Conservation (phyloP, 495 filamentous ascomycete species). For the Penicillium roqueforti region DNA sequence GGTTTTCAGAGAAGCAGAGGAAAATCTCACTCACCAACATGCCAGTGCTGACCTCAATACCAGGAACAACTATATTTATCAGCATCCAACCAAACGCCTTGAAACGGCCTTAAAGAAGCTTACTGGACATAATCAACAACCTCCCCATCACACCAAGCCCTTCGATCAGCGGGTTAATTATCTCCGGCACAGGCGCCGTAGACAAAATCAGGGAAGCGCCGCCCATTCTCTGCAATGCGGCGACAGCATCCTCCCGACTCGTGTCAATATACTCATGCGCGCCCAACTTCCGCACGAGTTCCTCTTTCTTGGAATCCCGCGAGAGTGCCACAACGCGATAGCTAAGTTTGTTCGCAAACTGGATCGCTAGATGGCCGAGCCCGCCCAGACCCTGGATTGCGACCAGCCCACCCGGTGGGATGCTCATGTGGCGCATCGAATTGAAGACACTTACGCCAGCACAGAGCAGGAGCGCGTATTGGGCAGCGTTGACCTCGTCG, state of each 20-base stretch:
- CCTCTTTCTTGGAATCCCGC: constrained; percentile 51
- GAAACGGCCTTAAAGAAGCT: no score
- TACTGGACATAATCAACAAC: constrained; percentile 39
- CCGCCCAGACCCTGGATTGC: no score
- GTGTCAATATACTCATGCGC: constrained; percentile 66
- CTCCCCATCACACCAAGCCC: constrained; percentile 56
- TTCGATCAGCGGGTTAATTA: constrained; percentile 50
- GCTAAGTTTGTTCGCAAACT: constrained; percentile 62
- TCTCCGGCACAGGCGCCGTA: constrained; percentile 56
- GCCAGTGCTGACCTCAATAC: no score
- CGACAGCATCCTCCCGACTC: constrained; percentile 47
- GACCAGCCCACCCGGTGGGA: no score
- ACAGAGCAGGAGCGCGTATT: no score
- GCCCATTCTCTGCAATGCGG: constrained; percentile 52
- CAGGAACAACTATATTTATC: no score
- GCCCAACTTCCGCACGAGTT: constrained; percentile 57
- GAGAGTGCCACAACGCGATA: constrained; percentile 62
- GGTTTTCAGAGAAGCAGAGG: no score
- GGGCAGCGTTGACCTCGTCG: no score
- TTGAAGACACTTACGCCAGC: no score
- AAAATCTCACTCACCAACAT: no score
- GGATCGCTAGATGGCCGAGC: constrained; percentile 54
- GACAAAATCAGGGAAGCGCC: constrained; percentile 59
- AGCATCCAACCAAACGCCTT: no score
- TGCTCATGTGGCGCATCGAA: no score